Percentiles rank a stretch among this genome's conserved stretches.
phyloP scores from a whole-genome alignment of 2,329 filamentous ascomycete genomes.

The Clarireedia hainanense region DNA sequence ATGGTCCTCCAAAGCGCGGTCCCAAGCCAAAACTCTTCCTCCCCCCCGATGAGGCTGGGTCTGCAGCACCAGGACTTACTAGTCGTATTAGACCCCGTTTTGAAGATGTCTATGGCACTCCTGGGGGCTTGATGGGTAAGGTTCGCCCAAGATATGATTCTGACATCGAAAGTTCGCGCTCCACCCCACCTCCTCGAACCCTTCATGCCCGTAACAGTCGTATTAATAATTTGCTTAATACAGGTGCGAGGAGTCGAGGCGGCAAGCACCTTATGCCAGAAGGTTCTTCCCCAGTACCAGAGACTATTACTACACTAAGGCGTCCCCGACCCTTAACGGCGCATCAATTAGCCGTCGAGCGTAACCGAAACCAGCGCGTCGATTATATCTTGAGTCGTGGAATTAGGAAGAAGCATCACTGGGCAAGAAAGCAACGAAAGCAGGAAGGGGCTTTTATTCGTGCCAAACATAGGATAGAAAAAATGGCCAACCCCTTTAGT shows the following conservation, averaged over 20 bases:
- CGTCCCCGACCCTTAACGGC: constrained; percentile 71
- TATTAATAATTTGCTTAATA: constrained; percentile 22
- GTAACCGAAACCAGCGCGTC: constrained; percentile 71
- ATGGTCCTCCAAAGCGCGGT: constrained; percentile 48
- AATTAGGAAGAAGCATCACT: constrained; percentile 57
- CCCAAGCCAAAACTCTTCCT: constrained; percentile 31
- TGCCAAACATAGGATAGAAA: constrained; percentile 55
- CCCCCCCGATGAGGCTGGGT: constrained; percentile 35
- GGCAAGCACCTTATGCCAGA: constrained; percentile 55
- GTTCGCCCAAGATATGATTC: constrained; percentile 57
- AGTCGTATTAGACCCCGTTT: constrained; percentile 58
- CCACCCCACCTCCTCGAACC: constrained; percentile 40
- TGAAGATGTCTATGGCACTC: constrained; percentile 29
- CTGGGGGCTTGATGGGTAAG: constrained; percentile 49
- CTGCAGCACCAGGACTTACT: constrained; percentile 39
- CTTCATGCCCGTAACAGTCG: constrained; percentile 30
- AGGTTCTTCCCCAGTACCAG: constrained; percentile 52
- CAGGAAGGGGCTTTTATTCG: constrained; percentile 60
- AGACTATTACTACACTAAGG: constrained; percentile 34
- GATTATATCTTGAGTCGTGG: constrained; percentile 74
- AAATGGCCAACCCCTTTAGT: constrained; percentile 46
- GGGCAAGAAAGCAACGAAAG: constrained; percentile 52
- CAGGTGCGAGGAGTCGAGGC: constrained; percentile 32
- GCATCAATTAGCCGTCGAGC: constrained; percentile 74
- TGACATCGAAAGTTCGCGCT: constrained; percentile 44